Conservation (phyloP, 805 yeast genomes). For the Kodamaea laetipori region DNA sequence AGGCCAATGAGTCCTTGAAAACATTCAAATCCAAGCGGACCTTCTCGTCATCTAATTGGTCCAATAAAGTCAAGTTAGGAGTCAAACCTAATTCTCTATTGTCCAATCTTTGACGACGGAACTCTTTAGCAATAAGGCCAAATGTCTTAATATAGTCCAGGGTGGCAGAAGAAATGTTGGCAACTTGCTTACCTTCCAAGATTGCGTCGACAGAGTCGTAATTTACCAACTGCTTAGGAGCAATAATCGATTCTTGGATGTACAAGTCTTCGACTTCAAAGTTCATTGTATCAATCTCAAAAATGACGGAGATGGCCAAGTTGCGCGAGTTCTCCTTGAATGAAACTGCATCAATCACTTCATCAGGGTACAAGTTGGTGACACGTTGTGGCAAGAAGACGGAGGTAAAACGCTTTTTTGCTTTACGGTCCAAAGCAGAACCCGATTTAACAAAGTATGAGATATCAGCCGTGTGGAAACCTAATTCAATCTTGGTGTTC, state of each 20-base stretch:
- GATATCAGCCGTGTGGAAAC: constrained; percentile 84
- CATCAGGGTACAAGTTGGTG: constrained; percentile 67
- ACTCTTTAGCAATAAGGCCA: constrained; percentile 64
- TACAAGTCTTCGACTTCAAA: constrained; percentile 75
- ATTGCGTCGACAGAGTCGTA: constrained; percentile 59
- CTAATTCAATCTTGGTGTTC: constrained; percentile 69
- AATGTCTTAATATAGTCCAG: constrained; percentile 66
- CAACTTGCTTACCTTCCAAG: constrained; percentile 32
- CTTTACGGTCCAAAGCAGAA: constrained; percentile 79
- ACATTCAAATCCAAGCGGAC: constrained; percentile 72
- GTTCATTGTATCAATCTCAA: constrained; percentile 71
- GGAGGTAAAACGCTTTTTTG: constrained; percentile 86
- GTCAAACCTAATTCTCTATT: constrained; percentile 49
- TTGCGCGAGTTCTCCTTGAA: constrained; percentile 61
- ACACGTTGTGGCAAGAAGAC: constrained; percentile 82
- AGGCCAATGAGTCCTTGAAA: constrained; percentile 60
- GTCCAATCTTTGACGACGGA: constrained; percentile 66
- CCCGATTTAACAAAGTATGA: constrained; percentile 72
- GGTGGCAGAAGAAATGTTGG: constrained; percentile 52
- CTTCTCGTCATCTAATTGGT: constrained; percentile 83
- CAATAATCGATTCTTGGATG: constrained; percentile 70
- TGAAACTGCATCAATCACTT: constrained; percentile 59
- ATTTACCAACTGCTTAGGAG: constrained; percentile 59
- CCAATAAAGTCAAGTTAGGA: constrained; percentile 65
- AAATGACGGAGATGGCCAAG: constrained; percentile 75